Conservation (phyloP, 148 eudicot species). For the Camellia lanceoleosa region DNA sequence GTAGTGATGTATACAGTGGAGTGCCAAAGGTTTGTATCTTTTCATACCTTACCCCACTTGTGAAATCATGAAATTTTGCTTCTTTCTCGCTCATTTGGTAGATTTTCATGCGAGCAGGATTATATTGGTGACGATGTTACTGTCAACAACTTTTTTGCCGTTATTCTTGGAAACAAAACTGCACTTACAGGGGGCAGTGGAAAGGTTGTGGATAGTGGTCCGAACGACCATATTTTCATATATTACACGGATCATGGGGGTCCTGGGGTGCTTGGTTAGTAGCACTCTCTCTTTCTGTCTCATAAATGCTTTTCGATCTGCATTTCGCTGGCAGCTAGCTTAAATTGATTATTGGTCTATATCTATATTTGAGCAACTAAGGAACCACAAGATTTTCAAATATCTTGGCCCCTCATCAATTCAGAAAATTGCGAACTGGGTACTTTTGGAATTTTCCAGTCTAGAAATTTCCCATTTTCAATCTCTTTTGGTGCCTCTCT, state of each 20-base stretch:
- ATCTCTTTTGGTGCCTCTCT: slow-evolving; percentile 2
- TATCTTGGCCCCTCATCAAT: not conserved
- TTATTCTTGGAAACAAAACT: slow-evolving; percentile 62
- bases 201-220: slow-evolving; percentile 82
- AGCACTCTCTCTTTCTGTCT: slow-evolving; percentile 9
- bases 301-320: not conserved
- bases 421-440: not conserved
- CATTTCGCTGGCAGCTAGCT: not conserved
- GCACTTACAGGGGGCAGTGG: slow-evolving; percentile 80
- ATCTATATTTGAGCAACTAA: not conserved
- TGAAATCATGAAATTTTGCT: not conserved
- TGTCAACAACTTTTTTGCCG: slow-evolving; percentile 60
- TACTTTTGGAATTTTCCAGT: not conserved
- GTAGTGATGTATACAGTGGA: slow-evolving; percentile 69
- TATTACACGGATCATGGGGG: slow-evolving; percentile 85
- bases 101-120: slow-evolving; percentile 45
- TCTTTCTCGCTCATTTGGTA: not conserved
- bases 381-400: not conserved
- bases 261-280: slow-evolving; percentile 81
- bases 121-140: slow-evolving; percentile 66
- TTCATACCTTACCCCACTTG: not conserved
- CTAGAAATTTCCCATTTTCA: not conserved
- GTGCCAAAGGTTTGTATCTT: slow-evolving; percentile 69
- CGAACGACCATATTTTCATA: slow-evolving; percentile 74
- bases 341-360: no score